Evolutionary conservation across 2,329 filamentous ascomycete species (phyloP).

Genomic region (Arthrobotrys iridis): DNA sequence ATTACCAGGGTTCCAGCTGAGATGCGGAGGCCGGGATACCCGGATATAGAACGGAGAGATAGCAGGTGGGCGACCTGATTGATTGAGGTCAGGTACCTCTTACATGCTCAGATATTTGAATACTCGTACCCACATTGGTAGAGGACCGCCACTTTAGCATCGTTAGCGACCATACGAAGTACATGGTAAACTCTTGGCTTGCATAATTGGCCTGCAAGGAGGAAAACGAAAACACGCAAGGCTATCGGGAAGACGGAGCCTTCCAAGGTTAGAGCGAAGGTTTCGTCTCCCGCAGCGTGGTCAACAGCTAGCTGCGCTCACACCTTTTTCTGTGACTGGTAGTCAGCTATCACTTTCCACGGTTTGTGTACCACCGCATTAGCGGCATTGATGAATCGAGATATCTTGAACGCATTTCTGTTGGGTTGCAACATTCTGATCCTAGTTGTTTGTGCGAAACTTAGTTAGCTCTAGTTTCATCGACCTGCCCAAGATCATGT

Average conservation of each 20-base stretch:
- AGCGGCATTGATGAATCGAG: conserved; percentile 1
- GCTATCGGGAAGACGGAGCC: conserved; percentile 18
- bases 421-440: conserved; percentile 34
- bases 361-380: conserved; percentile 17
- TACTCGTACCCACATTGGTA: not conserved
- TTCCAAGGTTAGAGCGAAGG: conserved; percentile 21
- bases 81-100: conserved; percentile 11
- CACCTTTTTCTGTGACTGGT: not conserved
- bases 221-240: conserved; percentile 29
- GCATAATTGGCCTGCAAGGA: conserved; percentile 46
- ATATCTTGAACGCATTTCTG: conserved; percentile 17
- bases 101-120: conserved; percentile 10
- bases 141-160: conserved; percentile 25
- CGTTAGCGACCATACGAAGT: conserved; percentile 10
- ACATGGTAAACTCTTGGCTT: conserved; percentile 18
- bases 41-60: conserved; percentile 44
- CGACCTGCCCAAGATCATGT: not conserved
- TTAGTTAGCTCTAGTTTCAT: not conserved
- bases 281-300: not conserved
- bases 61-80: conserved; percentile 12
- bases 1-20: conserved; percentile 35
- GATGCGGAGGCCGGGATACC: conserved; percentile 42
- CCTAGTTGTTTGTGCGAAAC: not conserved
- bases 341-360: not conserved
- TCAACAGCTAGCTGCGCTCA: not conserved